A percentile compares a stretch with the other conserved stretches of the same genome.
Conservation (phyloP, 164 flowering plant genomes). For the Stephania cephalantha region DNA sequence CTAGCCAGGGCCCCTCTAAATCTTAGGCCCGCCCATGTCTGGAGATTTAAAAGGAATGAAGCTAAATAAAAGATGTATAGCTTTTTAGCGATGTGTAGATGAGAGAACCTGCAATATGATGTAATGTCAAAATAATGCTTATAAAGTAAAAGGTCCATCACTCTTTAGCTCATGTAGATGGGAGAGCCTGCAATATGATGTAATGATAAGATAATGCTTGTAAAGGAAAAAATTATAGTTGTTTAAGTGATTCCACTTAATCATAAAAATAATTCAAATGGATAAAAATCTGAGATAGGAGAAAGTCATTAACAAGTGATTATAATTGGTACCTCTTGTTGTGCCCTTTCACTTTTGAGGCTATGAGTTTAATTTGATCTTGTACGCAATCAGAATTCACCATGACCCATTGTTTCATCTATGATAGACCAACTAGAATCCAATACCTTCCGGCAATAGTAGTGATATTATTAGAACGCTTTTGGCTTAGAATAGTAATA, state of each 20-base stretch:
- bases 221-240: no score
- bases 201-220: no score
- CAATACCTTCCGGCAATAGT: slow-evolving; percentile 26
- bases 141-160: slow-evolving; percentile 22
- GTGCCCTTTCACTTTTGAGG: slow-evolving; percentile 33
- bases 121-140: no score
- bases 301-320: neutral
- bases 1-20: neutral
- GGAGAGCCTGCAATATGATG: slow-evolving; percentile 23
- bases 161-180: slow-evolving; percentile 32
- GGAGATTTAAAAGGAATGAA: slow-evolving; percentile 75
- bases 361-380: slow-evolving; percentile 38
- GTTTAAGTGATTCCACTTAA: neutral
- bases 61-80: slow-evolving; percentile 46
- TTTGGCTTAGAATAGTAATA: slow-evolving; percentile 27
- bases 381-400: slow-evolving; percentile 23
- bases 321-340: slow-evolving; percentile 35
- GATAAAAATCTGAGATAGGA: neutral
- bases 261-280: neutral
- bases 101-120: no score
- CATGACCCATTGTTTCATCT: slow-evolving; percentile 70
- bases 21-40: slow-evolving; percentile 47
- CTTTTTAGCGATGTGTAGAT: no score
- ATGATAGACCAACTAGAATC: slow-evolving; percentile 62
- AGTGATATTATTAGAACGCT: slow-evolving; percentile 21